Base-by-base conservation (phyloP, 495 filamentous ascomycete species). In the Aspergillus leporis region DNA sequence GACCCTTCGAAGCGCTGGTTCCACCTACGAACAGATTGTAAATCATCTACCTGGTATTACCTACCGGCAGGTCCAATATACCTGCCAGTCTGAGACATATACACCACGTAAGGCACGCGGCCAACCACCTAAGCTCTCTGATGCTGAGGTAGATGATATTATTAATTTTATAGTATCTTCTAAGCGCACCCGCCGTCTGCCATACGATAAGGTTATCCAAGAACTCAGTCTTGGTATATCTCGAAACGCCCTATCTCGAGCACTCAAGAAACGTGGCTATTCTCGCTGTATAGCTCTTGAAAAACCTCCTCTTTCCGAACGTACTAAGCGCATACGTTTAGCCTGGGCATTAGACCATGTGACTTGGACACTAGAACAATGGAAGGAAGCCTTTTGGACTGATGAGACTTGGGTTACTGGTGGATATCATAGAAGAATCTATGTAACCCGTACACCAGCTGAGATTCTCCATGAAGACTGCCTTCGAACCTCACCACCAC, bases 241-340 rank as follows among this genome's bases (percentile, higher is more conserved):
- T 14, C 50, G 23, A 16, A 56, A 13, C 1, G 63, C 68, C 1
- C 49, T 73, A 38, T 18, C 56, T 31, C 51, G 22, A 21, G 62
- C 64, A 12, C 61, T 73, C 38, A 63, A 62, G 51, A 73, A 61
- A 59, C 54, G 64, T 59, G 70, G 65, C 30, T 73, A 63, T 68
- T 34, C 53, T 10, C 61, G 65, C 13, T 64, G 60, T 48, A 61
- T 61, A 49, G 62, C 65, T 50, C 54, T 66, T 36, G 47, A 45
- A 54, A 71, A 71, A 57, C 61, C 57, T 22, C 47, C 56, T 51
- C n/a, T 58, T 28, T 38, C 19, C 2, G 47, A 51, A 5, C 10
- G 30, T n/a, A 58, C 22, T 31, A 58, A 58, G 48, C 30, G 12
- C 22, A 46, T 50, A 51, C n/a, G 25, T 51, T 46, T 57, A 12